Base-by-base conservation (phyloP, 192 early-diverging fungal genomes). In the Backusella psychrophila region DNA sequence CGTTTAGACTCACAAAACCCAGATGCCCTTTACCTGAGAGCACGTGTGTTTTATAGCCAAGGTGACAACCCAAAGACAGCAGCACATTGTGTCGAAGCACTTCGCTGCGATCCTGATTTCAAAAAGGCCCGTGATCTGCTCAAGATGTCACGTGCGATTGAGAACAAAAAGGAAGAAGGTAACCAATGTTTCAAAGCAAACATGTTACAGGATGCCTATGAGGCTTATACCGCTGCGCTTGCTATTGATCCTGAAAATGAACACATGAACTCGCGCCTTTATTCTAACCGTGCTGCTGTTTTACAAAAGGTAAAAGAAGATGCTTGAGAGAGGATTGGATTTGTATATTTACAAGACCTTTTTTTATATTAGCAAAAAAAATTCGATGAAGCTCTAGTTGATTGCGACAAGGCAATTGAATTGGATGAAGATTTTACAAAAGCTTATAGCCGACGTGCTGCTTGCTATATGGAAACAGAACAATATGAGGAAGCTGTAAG, bases 21-120 rank as follows among this genome's bases (percentile, higher is more conserved):
- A 17, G 92, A 94, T 73, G 92, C 91, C 4, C 84, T 94, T 36
- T 86, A 85, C 7, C 69, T 94, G 33, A 80, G 91, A 49, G 93
- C 93, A 8, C 84, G 83, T 46, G 86, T 92, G 21, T 83, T 92
- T 29, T 95, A 93, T 78, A 79, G 92, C 38, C 89, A 92, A 85
- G 85, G 94, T 80, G 89, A 90, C 41, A 87, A 87, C 65, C 29
- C 41, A 65, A 89, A 90, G 76, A 81, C 89, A 21, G 74, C 73
- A 0, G 81, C 85, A 46, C 89, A 90, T 49, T 88, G 87, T 72
- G 59, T 72, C 17, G 85, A 91, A 67, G 91, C 93, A 6, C 78
- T 96, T 33, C 81, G 88, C 1, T 95, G 84, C 79, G 94, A 96
- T 75, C 95, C 94, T 12, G 94, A 95, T 82, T 89, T 94, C 76